Conservation (phyloP, 2,329 filamentous ascomycete species). For the Aspergillus persii region DNA sequence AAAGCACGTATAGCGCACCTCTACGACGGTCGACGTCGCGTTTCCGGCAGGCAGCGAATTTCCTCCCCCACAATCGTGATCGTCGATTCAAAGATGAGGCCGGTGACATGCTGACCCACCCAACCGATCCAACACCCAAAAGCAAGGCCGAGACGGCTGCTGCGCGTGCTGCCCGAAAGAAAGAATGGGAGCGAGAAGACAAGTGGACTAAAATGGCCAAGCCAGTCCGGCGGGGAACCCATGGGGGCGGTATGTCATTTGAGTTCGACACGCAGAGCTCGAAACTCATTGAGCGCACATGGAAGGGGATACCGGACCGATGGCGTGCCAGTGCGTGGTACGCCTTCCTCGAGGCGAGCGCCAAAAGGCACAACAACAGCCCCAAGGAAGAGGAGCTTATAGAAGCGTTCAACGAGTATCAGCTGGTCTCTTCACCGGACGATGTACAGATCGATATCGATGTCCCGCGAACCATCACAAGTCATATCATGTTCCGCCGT, state of each 20-base stretch:
- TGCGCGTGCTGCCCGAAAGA: slow-evolving; percentile 52
- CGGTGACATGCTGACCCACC: slow-evolving; percentile 63
- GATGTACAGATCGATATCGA: slow-evolving; percentile 97
- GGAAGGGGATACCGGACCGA: slow-evolving; percentile 96
- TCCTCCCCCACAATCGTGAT: slow-evolving; percentile 53
- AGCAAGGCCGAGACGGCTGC: slow-evolving; percentile 49
- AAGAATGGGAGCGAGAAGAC: slow-evolving; percentile 61
- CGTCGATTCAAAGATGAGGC: slow-evolving; percentile 59
- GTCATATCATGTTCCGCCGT: slow-evolving; percentile 94
- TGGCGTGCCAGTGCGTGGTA: slow-evolving; percentile 96
- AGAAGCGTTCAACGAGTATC: slow-evolving; percentile 68
- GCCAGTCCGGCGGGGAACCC: slow-evolving; percentile 41
- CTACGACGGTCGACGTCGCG: slow-evolving; percentile 41
- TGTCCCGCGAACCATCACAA: slow-evolving; percentile 89
- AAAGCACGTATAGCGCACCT: slow-evolving; percentile 44
- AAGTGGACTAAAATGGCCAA: slow-evolving; percentile 69
- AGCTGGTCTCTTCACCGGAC: slow-evolving; percentile 74
- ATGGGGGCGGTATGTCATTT: slow-evolving; percentile 62
- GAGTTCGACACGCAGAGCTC: slow-evolving; percentile 79
- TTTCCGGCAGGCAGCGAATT: slow-evolving; percentile 54
- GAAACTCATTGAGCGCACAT: slow-evolving; percentile 87
- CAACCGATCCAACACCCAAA: slow-evolving; percentile 50
- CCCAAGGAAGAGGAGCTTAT: slow-evolving; percentile 71
- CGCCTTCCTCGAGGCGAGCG: slow-evolving; percentile 79
- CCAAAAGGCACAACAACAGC: slow-evolving; percentile 61